Base-by-base conservation (phyloP, 1,284 basidiomycete genomes). In the Chalciporus sp. region DNA sequence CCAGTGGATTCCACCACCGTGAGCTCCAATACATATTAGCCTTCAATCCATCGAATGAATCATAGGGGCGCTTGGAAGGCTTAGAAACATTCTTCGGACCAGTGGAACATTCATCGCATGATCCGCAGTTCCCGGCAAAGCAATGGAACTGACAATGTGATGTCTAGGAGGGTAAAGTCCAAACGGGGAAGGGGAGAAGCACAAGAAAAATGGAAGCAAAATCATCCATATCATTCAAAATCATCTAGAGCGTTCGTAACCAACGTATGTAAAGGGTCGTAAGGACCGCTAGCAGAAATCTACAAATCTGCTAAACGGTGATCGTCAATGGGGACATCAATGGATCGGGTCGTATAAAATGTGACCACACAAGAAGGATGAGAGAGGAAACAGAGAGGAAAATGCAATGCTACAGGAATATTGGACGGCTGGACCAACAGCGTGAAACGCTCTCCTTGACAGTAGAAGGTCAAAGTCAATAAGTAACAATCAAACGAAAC, bases 321-420 rank as follows among this genome's bases (percentile, higher is more conserved):
- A 42, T 58, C 56, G 49, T 66, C 5, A 61, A 61, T 17, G 7
- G 12, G 33, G 16, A 14, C 12, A 14, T 35, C 14, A 35, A 35
- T 43, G 40, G 10, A 42, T 62, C 57, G 35, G 12, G 43, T 62
- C 57, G 35, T 55, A 47, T n/a, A 51, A 53, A 43, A 52, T 53
- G 55, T 33, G 50, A 45, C 52, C 51, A 51, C 51, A 55, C 47
- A 61, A 67, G 45, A 66, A 58, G 42, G 26, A 49, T 39, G 49
- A 42, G 58, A 51, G 61, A 57, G 53, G 55, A 40, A 44, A 54
- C 9, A 39, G 28, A 53, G 46, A 48, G 53, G 51, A 54, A 65
- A 64, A 61, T 56, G 57, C 63, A 68, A 71, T 70, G 67, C 67
- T 69, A 69, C 67, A 72, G 40, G 54, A 68, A 41, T 49, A 62